Percentiles rank a stretch among this genome's conserved stretches.
Conservation (phyloP, 768 basidiomycete genomes). For the Pleurotus tuoliensis region DNA sequence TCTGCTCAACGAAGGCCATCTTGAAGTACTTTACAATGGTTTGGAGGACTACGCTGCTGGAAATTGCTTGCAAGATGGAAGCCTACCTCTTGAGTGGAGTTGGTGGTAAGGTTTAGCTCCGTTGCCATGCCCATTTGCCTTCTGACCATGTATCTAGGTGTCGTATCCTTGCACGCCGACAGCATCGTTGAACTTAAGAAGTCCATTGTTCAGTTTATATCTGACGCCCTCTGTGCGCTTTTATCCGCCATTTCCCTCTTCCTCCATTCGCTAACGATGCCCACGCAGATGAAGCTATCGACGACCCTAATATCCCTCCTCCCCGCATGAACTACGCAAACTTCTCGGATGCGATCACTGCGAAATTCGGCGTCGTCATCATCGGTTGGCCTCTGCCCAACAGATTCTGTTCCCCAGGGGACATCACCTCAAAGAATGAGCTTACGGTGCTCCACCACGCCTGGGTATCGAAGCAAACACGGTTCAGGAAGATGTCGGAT, state of each 20-base stretch:
- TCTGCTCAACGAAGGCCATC: not conserved
- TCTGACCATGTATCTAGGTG: not conserved
- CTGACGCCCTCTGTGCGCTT: not conserved
- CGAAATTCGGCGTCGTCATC: slow-evolving; percentile 11
- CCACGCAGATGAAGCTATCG: no score
- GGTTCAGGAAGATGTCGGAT: slow-evolving; percentile 12
- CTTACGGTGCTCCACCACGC: slow-evolving; percentile 11
- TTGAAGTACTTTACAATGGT: slow-evolving; percentile 1
- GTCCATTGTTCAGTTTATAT: not conserved
- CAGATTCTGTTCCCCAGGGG: slow-evolving; percentile 12
- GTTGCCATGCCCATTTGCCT: not conserved
- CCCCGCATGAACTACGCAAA: slow-evolving; percentile 15
- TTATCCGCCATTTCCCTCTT: not conserved
- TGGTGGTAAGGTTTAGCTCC: slow-evolving; percentile 3
- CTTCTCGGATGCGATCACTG: slow-evolving; percentile 17
- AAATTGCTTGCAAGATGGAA: slow-evolving; percentile 6
- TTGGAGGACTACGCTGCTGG: not conserved
- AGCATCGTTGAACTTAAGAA: slow-evolving; percentile 3
- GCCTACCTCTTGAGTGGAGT: slow-evolving; percentile 9
- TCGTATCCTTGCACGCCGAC: not conserved
- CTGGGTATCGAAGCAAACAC: slow-evolving; percentile 11
- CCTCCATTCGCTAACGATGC: no score
- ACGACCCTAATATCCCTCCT: no score
- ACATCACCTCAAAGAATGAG: slow-evolving; percentile 11
- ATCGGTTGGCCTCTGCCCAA: slow-evolving; percentile 16